A percentile compares a stretch with the other conserved stretches of the same genome.
Evolutionary conservation across 1,139 yeast species (phyloP).

Genomic region (Yamadazyma friedrichii): DNA sequence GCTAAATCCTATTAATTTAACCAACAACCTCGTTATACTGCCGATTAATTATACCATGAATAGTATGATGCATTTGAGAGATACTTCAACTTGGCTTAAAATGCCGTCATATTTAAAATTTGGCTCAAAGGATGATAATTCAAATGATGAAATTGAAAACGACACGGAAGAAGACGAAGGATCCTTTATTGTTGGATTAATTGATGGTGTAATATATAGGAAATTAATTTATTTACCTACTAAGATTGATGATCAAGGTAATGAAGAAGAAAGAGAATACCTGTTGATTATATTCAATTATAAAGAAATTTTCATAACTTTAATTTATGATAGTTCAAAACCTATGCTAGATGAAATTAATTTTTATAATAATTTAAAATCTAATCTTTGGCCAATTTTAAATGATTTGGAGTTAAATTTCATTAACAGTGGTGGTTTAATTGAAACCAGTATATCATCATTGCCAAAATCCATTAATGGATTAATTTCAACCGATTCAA

Average conservation of each 20-base stretch:
- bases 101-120: conserved; percentile 24
- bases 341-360: conserved; percentile 20
- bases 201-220: conserved; percentile 20
- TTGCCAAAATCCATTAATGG: conserved; percentile 27
- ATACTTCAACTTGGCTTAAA: conserved; percentile 21
- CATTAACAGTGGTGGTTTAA: conserved; percentile 17
- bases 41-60: conserved; percentile 39
- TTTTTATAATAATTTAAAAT: conserved; percentile 24
- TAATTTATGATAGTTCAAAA: conserved; percentile 31
- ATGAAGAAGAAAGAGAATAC: conserved; percentile 24
- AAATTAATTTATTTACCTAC: conserved; percentile 29
- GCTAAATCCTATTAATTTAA: conserved; percentile 34
- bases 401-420: conserved; percentile 22
- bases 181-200: conserved; percentile 27
- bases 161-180: conserved; percentile 23
- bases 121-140: conserved; percentile 7
- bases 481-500: conserved; percentile 2
- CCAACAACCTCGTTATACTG: conserved; percentile 39
- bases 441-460: conserved; percentile 32
- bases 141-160: conserved; percentile 4
- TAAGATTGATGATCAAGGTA: conserved; percentile 3
- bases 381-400: conserved; percentile 21
- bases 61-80: conserved; percentile 25
- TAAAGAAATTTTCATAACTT: conserved; percentile 23
- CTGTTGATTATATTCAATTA: conserved; percentile 31